These are phyloP conservation scores for Boletus subluridellus DNA, from an alignment of 1,284 basidiomycete species.

Conservation along the genomic window DNA sequence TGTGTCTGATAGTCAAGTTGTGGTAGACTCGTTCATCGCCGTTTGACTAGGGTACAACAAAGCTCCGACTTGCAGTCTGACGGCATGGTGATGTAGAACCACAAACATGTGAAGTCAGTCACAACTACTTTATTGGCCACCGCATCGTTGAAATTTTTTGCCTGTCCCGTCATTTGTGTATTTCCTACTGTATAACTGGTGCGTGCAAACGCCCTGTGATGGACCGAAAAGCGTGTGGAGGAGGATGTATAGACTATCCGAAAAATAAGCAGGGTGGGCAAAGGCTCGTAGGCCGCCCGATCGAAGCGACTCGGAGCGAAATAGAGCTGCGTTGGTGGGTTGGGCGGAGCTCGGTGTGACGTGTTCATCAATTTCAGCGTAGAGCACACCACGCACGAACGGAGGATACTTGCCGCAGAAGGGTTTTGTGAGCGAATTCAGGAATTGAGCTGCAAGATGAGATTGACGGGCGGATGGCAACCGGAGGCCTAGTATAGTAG, in stretches of 20 bases:
- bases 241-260: background rate
- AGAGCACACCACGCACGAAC: background rate
- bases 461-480: background rate
- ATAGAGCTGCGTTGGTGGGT: background rate
- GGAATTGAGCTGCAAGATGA: background rate
- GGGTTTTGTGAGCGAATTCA: background rate
- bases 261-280: background rate
- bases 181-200: background rate
- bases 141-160: background rate
- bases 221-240: background rate
- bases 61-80: constrained; percentile 12
- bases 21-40: constrained; percentile 26
- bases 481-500: no score
- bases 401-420: background rate
- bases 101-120: background rate
- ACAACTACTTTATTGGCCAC: background rate
- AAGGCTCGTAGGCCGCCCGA: background rate
- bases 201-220: background rate
- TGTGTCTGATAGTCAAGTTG: constrained; percentile 1
- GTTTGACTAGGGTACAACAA: constrained; percentile 13
- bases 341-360: background rate
- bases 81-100: constrained; percentile 23
- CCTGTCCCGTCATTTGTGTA: background rate
- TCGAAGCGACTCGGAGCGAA: background rate
- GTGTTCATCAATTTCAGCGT: background rate